Evolutionary conservation across 2,329 filamentous ascomycete species (phyloP), one percentile per base, ranked within the genome.

Genomic region (Verruconis gallopava): DNA sequence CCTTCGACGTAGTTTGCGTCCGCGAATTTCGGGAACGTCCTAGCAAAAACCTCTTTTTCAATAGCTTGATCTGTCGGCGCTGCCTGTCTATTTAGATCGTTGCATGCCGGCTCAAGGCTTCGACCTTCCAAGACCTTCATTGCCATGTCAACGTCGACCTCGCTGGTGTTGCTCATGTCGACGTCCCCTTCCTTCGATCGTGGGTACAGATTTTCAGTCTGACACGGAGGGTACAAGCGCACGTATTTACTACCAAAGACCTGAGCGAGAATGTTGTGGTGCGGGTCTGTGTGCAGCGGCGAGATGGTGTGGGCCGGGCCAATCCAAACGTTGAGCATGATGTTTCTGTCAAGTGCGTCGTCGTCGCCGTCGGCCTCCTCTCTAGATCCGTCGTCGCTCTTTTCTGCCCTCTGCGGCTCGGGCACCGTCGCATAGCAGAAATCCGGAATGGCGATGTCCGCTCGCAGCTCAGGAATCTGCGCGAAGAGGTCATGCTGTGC

Each of bases 211-310:
- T 15, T 3, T 58, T 63, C 2, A 56, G 50, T 44, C 35, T 78
- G 69, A 13, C 59, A 57, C 0, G 89, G 88, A 1, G 79, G 69
- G 57, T 95, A 96, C 2, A 96, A 67, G 1, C 91, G 73, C n/a
- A 96, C 66, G 58, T 96, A 96, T 61, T 98, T 98, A 44, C 74
- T 69, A 0, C 91, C 91, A 0, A 93, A 83, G 0, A 93, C 82
- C 59, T 96, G 91, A 18, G 79, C 79, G 3, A 96, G 73, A 37
- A 96, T 75, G 55, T 96, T 96, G 56, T 95, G 85, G 58, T 95
- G 93, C 1, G 83, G 85, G 54, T 96, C 91, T 2, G 85, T 93
- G 59, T 98, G 91, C 1, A 96, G 67, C 1, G 91, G 91, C 1
- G 86, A 94, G 48, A 94, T 88, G 0, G 91, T 96, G 38, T 77